Base-by-base conservation (phyloP, 2,329 filamentous ascomycete species). In the Sclerotinia sclerotiorum region DNA sequence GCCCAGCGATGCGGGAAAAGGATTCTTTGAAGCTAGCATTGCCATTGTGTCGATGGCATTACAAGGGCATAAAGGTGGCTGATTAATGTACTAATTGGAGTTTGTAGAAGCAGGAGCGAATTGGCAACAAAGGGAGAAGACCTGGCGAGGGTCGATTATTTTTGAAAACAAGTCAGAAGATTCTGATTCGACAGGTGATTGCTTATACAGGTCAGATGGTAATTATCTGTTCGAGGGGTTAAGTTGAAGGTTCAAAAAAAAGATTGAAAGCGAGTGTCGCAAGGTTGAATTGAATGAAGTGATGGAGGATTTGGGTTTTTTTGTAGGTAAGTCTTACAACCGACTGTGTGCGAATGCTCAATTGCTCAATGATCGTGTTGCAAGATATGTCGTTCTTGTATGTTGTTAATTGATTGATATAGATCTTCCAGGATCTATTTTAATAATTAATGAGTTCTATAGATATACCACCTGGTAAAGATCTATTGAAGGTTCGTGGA, bases 1-100 rank as follows among this genome's bases (percentile, higher is more conserved):
- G 72, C 79, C 80, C 74, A 88, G 79, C 67, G 85, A 82, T 65
- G 87, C 81, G 73, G 89, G 84, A 77, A 90, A 92, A 55, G 89
- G 84, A 74, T 89, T 83, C 79, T 93, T 93, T 70, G 90, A 88
- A 73, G 91, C 91, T 76, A 94, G 82, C 87, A 93, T 91, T 76
- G 91, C 88, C 91, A 93, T 92, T 65, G 65, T 72, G 68, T 68
- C 27, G 44, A 58, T 46, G 55, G 63, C 63, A 68, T 71, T 75
- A 72, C 39, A 71, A 72, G 72, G 62, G 67, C 72, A 76, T 76
- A 65, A 69, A 70, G 70, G 42, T 61, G n/a, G 55, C 19, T 39
- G 48, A 61, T 55, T 48, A 60, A 46, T 62, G 27, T 27, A 46
- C 35, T 35, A 32, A 39, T 29, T n/a, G 4, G 48, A 24, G 21